A percentile compares a stretch with the other conserved stretches of the same genome.
Evolutionary conservation across 2,329 filamentous ascomycete species (phyloP).

Genomic region (Karstenula rhodostoma): DNA sequence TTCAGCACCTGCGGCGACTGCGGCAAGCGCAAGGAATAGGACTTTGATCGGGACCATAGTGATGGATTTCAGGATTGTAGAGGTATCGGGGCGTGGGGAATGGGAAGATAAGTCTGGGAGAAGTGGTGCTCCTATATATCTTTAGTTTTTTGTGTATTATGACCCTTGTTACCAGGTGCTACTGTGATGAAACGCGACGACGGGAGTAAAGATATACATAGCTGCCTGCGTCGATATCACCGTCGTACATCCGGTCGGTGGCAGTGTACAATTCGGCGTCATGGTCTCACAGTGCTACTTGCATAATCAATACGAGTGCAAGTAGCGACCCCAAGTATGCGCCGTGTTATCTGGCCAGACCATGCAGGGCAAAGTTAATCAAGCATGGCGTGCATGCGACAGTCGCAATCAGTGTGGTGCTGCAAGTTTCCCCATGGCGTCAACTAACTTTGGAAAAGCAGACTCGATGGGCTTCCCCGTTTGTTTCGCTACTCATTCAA

Average conservation of each 20-base stretch:
- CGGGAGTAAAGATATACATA: not conserved
- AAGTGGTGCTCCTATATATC: not conserved
- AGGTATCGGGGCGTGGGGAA: not conserved
- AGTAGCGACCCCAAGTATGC: not conserved
- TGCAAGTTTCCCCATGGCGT: not conserved
- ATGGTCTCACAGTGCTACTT: not conserved
- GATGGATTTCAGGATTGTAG: not conserved
- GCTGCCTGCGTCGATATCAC: not conserved
- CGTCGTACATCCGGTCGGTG: not conserved
- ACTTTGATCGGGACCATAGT: not conserved
- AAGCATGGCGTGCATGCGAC: not conserved
- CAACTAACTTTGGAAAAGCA: too few species aligned
- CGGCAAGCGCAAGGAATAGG: not conserved
- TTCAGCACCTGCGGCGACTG: not conserved
- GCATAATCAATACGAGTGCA: not conserved
- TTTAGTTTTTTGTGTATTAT: not conserved
- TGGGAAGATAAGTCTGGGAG: not conserved
- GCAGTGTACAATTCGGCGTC: not conserved
- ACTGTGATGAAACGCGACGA: not conserved
- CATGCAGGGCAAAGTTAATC: not conserved
- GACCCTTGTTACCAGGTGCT: not conserved
- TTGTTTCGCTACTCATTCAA: too few species aligned
- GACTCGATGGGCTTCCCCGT: too few species aligned
- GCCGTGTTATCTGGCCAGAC: not conserved
- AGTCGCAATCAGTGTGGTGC: not conserved